Base-by-base conservation (phyloP, 192 early-diverging fungal species). In the Entomortierella beljakovae region DNA sequence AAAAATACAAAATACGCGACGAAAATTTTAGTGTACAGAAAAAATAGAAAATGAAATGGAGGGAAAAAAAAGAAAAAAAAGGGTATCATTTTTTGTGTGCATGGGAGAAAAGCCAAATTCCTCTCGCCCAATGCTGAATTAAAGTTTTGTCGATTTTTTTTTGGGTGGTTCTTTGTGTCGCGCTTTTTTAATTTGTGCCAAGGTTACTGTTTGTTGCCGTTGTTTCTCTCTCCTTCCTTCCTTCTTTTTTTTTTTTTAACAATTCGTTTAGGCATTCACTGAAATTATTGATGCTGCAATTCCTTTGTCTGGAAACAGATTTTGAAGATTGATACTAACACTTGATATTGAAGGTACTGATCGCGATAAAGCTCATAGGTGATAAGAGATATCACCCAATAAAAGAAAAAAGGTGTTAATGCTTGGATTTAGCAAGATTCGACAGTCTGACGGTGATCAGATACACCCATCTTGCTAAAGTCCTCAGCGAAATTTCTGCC, bases 381-480 rank as follows among this genome's bases (percentile, higher is more conserved):
- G 20, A 16, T 6, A 25, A 26, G 57, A 6, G 26, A 26, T 42
- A 22, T 7, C 33, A 35, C 16, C 10, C 4, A 40, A 42, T 10
- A 6, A 42, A 20, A 59, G 23, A 25, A n/a, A 57, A 32, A n/a
- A n/a, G 5, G 5, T 16, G n/a, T 16, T 50, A 23, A 35, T 59
- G 18, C n/a, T 6, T 3, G 35, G 2, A 9, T 28, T 63, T 76
- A 68, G 37, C 58, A 68, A 2, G 73, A 64, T 60, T 63, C 64
- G 34, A 76, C 53, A 6, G 29, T 23, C 11, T 56, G 46, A 29
- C 34, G 65, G 32, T 28, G 50, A 55, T 68, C 65, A 16, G 40
- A 22, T n/a, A 77, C 74, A 11, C 37, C 61, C 35, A 77, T 31
- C 55, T 63, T 69, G 60, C 58, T 35, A 63, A 69, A 68, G 51